Conservation (phyloP, 768 basidiomycete genomes). For the Mrakia hoshinonis region DNA sequence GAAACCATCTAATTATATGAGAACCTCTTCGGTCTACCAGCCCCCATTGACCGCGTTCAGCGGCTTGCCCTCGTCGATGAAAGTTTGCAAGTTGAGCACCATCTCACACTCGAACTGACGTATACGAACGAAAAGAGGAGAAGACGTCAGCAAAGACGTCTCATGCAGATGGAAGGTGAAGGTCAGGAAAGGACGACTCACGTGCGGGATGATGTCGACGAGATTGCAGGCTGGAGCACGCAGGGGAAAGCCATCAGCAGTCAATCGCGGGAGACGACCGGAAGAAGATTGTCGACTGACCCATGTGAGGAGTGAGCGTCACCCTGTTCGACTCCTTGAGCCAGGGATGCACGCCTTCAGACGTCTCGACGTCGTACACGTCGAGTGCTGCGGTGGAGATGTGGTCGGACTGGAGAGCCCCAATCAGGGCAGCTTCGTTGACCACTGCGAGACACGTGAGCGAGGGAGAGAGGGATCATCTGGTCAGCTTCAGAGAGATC, state of each 20-base stretch:
- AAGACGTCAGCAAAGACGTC: no score
- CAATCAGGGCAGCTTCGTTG: constrained; percentile 45
- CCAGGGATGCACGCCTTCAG: constrained; percentile 9
- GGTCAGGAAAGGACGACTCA: no score
- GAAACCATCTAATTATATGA: neutral
- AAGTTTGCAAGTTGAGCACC: neutral
- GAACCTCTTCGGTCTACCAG: neutral
- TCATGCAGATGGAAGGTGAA: no score
- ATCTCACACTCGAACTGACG: constrained; percentile 1
- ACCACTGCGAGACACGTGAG: neutral
- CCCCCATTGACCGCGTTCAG: constrained; percentile 8
- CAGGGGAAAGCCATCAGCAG: neutral
- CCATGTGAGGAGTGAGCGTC: constrained; percentile 44
- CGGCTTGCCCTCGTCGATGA: neutral
- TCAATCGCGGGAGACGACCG: no score
- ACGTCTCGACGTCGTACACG: constrained; percentile 46
- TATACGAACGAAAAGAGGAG: no score
- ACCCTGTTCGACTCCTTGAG: constrained; percentile 6
- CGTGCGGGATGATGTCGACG: constrained; percentile 11
- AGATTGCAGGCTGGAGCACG: constrained; percentile 8
- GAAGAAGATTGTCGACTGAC: no score
- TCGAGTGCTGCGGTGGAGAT: constrained; percentile 59
- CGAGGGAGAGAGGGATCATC: neutral
- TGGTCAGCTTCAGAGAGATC: neutral
- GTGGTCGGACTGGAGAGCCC: constrained; percentile 45